These are phyloP conservation scores for Fusarium sp. DNA, from an alignment of 2,329 filamentous ascomycete species.

Conservation along the genomic window DNA sequence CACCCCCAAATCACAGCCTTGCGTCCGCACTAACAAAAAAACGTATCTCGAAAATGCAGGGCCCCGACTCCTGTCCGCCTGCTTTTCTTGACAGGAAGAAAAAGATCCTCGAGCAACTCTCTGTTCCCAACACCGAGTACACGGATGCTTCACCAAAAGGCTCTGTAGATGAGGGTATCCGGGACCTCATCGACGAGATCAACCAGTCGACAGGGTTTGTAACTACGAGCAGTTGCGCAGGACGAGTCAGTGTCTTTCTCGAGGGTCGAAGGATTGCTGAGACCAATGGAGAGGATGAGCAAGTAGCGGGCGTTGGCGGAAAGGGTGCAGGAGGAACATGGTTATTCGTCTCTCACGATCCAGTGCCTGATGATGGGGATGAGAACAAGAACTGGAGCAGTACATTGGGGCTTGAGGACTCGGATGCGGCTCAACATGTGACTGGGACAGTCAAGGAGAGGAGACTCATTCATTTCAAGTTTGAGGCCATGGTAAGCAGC, in stretches of 20 bases:
- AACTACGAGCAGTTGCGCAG: constrained; percentile 93
- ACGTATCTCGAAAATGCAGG: constrained; percentile 41
- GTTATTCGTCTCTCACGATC: constrained; percentile 88
- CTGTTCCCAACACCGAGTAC: constrained; percentile 73
- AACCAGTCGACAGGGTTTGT: constrained; percentile 78
- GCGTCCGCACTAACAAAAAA: constrained; percentile 34
- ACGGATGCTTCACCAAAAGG: constrained; percentile 89
- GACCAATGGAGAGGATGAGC: constrained; percentile 34
- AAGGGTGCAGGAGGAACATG: constrained; percentile 86
- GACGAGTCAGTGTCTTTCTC: constrained; percentile 84
- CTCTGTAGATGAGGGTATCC: constrained; percentile 79
- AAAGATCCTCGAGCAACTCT: constrained; percentile 74
- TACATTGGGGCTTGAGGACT: constrained; percentile 40
- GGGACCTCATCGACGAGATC: constrained; percentile 77
- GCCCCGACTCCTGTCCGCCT: constrained; percentile 45
- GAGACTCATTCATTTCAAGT: constrained; percentile 82
- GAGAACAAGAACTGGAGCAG: constrained; percentile 46
- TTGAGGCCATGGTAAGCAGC: constrained; percentile 85
- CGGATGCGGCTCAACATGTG: constrained; percentile 40
- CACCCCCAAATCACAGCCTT: constrained; percentile 39
- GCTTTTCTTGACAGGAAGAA: constrained; percentile 69
- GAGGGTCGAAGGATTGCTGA: constrained; percentile 69
- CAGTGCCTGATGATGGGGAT: constrained; percentile 55
- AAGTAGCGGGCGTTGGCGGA: constrained; percentile 72
- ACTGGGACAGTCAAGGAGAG: constrained; percentile 44